Evolutionary conservation across 176 grass and related monocot species (phyloP), one percentile per base, ranked within the genome.

Genomic region (Lolium multiflorum): DNA sequence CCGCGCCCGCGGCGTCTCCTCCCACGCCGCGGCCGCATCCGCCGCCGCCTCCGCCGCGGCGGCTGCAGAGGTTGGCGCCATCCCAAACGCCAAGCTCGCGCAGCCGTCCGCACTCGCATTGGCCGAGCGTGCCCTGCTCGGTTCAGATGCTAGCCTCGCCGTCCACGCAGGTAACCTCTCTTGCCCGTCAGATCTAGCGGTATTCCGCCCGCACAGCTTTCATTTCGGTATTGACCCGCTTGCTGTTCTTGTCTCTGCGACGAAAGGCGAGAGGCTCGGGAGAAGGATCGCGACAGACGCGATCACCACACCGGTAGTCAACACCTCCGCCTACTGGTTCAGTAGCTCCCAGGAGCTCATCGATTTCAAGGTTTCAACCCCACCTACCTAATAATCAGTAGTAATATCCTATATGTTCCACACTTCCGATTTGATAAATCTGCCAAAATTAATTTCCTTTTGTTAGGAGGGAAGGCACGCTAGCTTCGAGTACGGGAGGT

Each of bases 251-350:
- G 38, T 3, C 39, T 83, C 11, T 69, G 6, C 55, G 74, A 62
- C 55, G 74, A 62, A 47, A 99, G 97, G 97, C 89, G 94, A 99
- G 90, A 99, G 97, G 91, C 88, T 85, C 50, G 94, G 94, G 58
- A 91, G 97, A 79, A 93, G 82, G 81, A 92, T 99, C 88, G 89
- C 79, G 81, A 96, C 97, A 6, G 97, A 99, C 78, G 86, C 92
- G 17, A 99, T 99, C 87, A 99, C 97, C 84, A 99, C 97, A 31
- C 97, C 94, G 39, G 89, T 99, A 78, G 94, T 99, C 66, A 99
- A 99, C 71, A 99, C 97, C 38, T 99, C 97, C 55, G 97, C 97
- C 75, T 99, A 99, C 87, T 99, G 97, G 92, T 99, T 99, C 79
- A 96, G 90, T 57, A 99, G 94, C 89, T 93, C 97, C 24, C 82